Percentiles rank a stretch among this genome's conserved stretches.
Conservation (phyloP, 148 eudicot species). For the Rhododendron ferrugineum region DNA sequence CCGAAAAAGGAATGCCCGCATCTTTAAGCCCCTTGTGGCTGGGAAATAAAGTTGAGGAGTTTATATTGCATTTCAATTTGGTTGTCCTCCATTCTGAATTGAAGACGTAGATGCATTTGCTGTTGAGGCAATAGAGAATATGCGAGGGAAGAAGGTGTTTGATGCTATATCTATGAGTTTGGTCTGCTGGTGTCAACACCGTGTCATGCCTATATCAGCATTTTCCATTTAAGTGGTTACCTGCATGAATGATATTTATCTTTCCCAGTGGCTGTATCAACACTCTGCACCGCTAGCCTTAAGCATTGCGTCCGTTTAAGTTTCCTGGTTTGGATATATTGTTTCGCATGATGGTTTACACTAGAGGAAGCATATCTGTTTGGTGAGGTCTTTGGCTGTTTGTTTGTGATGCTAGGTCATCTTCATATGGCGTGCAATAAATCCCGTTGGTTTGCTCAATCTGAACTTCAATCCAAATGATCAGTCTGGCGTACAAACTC, state of each 20-base stretch:
- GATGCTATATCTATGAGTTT: background rate
- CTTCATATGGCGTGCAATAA: background rate
- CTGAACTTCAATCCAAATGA: background rate
- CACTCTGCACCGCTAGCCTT: background rate
- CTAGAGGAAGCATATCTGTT: background rate
- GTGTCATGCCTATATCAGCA: background rate
- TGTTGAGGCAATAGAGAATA: constrained; percentile 9
- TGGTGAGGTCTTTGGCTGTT: constrained; percentile 6
- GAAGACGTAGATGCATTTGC: background rate
- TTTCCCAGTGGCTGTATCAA: background rate
- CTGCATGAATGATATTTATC: background rate
- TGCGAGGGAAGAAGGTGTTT: background rate
- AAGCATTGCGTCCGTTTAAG: background rate
- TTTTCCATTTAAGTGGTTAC: constrained; percentile 10
- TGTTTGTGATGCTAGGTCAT: background rate
- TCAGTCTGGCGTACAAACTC: constrained; percentile 1
- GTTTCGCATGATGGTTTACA: background rate
- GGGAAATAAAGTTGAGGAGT: constrained; percentile 1
- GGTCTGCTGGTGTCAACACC: background rate
- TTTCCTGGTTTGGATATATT: background rate
- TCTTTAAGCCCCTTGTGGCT: constrained; percentile 1
- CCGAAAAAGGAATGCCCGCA: background rate
- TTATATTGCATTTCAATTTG: background rate
- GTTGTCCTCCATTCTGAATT: constrained; percentile 1
- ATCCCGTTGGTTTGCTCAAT: background rate